Evolutionary conservation across 2,329 filamentous ascomycete species (phyloP).

Genomic region (Sclerotinia borealis): DNA sequence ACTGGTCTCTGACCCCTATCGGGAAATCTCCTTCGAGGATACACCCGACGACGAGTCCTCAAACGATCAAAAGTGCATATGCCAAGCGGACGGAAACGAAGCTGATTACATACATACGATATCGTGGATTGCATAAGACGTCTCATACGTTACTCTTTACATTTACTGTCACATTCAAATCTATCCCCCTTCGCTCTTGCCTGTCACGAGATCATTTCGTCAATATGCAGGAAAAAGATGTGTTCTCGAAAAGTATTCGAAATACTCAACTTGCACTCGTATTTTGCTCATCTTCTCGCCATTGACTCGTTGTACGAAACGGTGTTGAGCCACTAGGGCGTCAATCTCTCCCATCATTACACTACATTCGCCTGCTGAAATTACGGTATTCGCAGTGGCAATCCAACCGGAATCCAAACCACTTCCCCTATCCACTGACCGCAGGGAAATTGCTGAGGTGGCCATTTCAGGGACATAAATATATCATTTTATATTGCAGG

Average conservation of each 20-base stretch:
- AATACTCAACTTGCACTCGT: background rate
- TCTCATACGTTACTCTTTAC: background rate
- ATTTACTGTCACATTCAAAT: background rate
- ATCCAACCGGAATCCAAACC: constrained; percentile 2
- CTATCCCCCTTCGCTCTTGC: background rate
- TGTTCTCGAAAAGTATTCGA: background rate
- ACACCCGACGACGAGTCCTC: background rate
- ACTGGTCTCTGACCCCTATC: too few species aligned
- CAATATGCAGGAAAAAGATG: background rate
- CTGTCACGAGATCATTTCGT: background rate
- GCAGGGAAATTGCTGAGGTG: background rate
- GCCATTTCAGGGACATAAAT: background rate
- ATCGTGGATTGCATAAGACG: background rate
- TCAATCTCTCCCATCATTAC: constrained; percentile 3
- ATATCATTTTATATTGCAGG: background rate
- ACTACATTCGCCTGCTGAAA: constrained; percentile 7
- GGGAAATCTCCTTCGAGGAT: background rate
- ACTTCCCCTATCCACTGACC: background rate
- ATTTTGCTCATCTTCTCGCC: background rate
- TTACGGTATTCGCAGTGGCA: background rate
- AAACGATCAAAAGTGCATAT: background rate
- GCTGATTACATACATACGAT: background rate
- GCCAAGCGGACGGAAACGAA: background rate
- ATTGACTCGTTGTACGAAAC: background rate
- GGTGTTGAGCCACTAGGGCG: background rate